These are phyloP conservation scores for Mycena sp. DNA, from an alignment of 1,284 basidiomycete species.

Conservation along the genomic window DNA sequence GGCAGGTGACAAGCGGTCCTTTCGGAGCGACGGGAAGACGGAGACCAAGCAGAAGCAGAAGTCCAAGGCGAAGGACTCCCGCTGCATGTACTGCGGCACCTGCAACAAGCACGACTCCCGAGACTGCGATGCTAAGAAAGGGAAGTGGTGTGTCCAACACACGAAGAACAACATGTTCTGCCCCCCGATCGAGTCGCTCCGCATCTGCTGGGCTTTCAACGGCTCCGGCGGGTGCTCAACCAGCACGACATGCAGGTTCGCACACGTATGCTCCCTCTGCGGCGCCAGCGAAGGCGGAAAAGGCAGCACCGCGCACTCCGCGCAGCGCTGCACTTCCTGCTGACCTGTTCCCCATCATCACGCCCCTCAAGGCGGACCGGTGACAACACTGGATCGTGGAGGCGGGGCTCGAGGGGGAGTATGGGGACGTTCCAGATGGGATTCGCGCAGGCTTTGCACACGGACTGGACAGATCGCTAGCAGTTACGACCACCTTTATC, in stretches of 20 bases:
- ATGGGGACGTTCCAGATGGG: constrained; percentile 12
- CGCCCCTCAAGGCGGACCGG: constrained; percentile 8
- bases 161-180: background rate
- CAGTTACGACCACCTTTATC: background rate
- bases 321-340: background rate
- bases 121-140: background rate
- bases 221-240: background rate
- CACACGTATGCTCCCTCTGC: background rate
- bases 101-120: background rate
- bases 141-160: background rate
- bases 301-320: background rate
- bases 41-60: background rate
- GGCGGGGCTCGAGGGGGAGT: background rate
- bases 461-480: background rate
- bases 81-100: background rate
- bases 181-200: background rate
- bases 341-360: constrained; percentile 14
- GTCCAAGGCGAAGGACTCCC: background rate
- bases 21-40: background rate
- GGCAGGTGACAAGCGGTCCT: background rate
- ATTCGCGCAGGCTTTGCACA: constrained; percentile 3
- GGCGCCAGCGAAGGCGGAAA: background rate
- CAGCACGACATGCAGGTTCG: background rate
- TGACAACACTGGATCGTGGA: background rate
- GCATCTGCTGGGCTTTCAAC: background rate